Base-by-base conservation (phyloP, 164 flowering plant genomes). In the Umbilicus rupestris region DNA sequence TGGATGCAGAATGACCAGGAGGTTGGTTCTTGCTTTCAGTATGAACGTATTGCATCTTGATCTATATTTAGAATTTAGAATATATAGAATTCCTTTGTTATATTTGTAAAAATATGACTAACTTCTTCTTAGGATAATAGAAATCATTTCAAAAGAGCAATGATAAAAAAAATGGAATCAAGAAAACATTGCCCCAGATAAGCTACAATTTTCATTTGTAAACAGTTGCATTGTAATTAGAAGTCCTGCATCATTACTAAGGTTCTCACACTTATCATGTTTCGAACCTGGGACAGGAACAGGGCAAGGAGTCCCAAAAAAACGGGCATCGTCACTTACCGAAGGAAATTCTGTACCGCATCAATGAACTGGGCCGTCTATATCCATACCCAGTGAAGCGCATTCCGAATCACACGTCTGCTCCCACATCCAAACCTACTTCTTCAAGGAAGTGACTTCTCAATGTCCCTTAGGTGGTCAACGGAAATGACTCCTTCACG, bases 351-450 rank as follows among this genome's bases (percentile, higher is more conserved):
- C 35, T 74, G 22, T 73, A 55, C 31, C 79, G 76, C 11, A 62
- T 79, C 22, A 47, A 71, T 16, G 82, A 79, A 64, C 72, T 79
- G 41, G 78, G 79, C 7, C 39, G 45, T 16, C 58, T 69, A n/a
- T 71, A 79, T 70, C 82, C 79, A 66, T 77, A 79, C 41, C 79
- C 82, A 39, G 69, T 49, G 66, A 67, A 24, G 59, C 67, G 73
- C 28, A 39, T 44, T 49, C n/a, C n/a, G n/a, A n/a, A n/a, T n/a
- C n/a, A n/a, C n/a, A 15, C 74, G 14, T 24, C 16, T 26, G 31
- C 60, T 55, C 60, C 44, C 44, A 41, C 44, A 14, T 3, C 60
- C 4, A 55, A 55, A 30, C 29, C 12, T 28, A 3, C 29, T 52
- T 52, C 58, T 12, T 26, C 29, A 55, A 55, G 60, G 33, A 55